phyloP scores from a whole-genome alignment of 441 rosid species.

The Aleurites moluccanus region DNA sequence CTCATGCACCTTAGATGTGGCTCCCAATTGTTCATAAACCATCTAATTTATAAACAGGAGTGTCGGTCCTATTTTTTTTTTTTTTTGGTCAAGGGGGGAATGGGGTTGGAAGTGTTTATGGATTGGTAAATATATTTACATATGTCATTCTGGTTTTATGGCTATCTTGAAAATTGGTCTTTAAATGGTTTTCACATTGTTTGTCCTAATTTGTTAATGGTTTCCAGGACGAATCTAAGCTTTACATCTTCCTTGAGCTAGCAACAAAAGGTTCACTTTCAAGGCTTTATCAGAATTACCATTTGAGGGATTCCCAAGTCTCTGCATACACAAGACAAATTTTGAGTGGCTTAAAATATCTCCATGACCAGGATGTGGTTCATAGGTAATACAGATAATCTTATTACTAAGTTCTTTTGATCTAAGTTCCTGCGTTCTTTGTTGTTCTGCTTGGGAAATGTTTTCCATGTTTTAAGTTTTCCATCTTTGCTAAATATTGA shows the following conservation, averaged over 20 bases:
- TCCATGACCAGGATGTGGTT: slow-evolving; percentile 58
- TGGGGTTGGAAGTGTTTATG: background rate
- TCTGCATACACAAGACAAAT: slow-evolving; percentile 74
- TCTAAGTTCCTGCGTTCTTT: background rate
- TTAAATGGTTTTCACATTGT: background rate
- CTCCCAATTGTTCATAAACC: background rate
- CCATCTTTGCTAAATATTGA: background rate
- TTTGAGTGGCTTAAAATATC: slow-evolving; percentile 66
- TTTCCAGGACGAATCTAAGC: slow-evolving; percentile 60
- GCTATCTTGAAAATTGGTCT: background rate
- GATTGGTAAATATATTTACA: background rate
- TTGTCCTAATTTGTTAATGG: slow-evolving; percentile 2
- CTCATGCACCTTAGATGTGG: background rate
- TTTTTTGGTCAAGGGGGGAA: background rate
- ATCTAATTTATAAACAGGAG: background rate
- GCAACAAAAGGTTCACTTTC: slow-evolving; percentile 65
- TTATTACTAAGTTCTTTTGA: background rate
- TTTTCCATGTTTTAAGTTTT: background rate
- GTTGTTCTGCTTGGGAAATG: background rate
- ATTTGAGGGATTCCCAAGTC: slow-evolving; percentile 55
- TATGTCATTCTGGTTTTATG: background rate
- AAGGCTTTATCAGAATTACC: slow-evolving; percentile 48
- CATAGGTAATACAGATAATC: slow-evolving; percentile 42
- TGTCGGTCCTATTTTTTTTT: background rate
- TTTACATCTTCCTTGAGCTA: slow-evolving; percentile 77